Percentiles rank a stretch among this genome's conserved stretches.
Evolutionary conservation across 2,329 filamentous ascomycete species (phyloP).

Genomic region (Exophiala viscosa): DNA sequence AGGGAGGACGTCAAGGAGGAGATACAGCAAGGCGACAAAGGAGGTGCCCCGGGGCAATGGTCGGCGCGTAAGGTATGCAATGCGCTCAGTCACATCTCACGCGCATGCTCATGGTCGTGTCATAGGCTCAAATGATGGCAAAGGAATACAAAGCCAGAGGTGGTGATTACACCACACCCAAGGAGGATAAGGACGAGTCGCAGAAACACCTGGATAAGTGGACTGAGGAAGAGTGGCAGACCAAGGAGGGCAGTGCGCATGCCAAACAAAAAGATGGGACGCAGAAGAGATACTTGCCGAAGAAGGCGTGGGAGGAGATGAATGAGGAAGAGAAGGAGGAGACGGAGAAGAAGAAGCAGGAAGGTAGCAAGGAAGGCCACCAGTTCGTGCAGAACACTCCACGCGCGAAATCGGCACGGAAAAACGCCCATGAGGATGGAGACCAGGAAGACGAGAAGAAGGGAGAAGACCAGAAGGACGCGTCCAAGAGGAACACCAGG

Average conservation of each 20-base stretch:
- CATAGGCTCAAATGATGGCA: conserved; percentile 46
- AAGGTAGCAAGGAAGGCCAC: conserved; percentile 40
- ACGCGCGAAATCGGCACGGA: conserved; percentile 40
- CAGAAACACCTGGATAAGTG: conserved; percentile 46
- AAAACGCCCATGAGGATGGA: conserved; percentile 35
- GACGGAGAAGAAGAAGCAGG: conserved; percentile 39
- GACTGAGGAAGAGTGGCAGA: conserved; percentile 50
- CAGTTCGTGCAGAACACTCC: conserved; percentile 44
- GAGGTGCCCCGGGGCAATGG: conserved; percentile 49
- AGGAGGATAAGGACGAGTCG: conserved; percentile 42
- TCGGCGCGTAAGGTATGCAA: conserved; percentile 43
- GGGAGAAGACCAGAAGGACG: background rate
- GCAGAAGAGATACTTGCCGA: conserved; percentile 44
- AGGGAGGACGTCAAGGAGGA: conserved; percentile 47
- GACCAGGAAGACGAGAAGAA: conserved; percentile 15
- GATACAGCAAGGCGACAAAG: conserved; percentile 45
- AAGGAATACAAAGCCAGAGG: conserved; percentile 47
- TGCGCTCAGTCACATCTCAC: background rate
- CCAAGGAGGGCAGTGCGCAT: conserved; percentile 45
- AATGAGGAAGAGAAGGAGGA: conserved; percentile 43
- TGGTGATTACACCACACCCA: conserved; percentile 45
- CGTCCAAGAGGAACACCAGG: background rate
- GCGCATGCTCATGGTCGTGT: background rate
- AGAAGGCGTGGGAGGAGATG: conserved; percentile 50
- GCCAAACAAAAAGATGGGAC: conserved; percentile 45